These are phyloP conservation scores for Xylaria bambusicola DNA, from an alignment of 495 filamentous ascomycete genomes.

Conservation along the genomic window DNA sequence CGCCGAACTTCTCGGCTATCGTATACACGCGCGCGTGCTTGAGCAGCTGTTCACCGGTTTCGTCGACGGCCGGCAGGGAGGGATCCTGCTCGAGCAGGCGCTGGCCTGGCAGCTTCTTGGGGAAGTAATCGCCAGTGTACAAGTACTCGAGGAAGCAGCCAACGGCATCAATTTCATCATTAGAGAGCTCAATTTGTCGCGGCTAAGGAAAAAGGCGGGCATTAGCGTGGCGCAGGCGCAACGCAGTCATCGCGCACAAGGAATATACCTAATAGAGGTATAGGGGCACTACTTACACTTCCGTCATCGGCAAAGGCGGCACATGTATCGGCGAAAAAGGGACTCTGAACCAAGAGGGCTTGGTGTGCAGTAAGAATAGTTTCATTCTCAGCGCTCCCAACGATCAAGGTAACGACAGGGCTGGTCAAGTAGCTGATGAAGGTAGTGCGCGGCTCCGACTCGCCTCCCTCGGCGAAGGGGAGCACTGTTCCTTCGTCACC, in stretches of 20 bases:
- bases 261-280: neutral
- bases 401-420: conserved; percentile 75
- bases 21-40: conserved; percentile 89
- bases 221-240: conserved; percentile 5
- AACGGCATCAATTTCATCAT: conserved; percentile 77
- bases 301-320: conserved; percentile 56
- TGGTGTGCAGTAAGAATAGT: conserved; percentile 78
- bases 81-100: conserved; percentile 60
- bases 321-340: conserved; percentile 69
- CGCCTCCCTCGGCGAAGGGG: conserved; percentile 46
- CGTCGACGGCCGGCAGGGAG: conserved; percentile 60
- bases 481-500: conserved; percentile 33
- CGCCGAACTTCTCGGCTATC: conserved; percentile 74
- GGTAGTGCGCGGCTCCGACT: conserved; percentile 43
- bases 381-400: conserved; percentile 63
- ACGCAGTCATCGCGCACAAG: no score
- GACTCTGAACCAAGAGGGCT: conserved; percentile 68
- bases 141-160: conserved; percentile 89
- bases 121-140: conserved; percentile 90
- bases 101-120: conserved; percentile 59
- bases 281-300: conserved; percentile 37
- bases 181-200: conserved; percentile 66
- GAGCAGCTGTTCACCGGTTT: conserved; percentile 73
- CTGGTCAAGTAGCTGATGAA: conserved; percentile 68
- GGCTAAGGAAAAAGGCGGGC: conserved; percentile 38